phyloP scores from a whole-genome alignment of 306 rosid genomes.

The Prosopis cineraria region DNA sequence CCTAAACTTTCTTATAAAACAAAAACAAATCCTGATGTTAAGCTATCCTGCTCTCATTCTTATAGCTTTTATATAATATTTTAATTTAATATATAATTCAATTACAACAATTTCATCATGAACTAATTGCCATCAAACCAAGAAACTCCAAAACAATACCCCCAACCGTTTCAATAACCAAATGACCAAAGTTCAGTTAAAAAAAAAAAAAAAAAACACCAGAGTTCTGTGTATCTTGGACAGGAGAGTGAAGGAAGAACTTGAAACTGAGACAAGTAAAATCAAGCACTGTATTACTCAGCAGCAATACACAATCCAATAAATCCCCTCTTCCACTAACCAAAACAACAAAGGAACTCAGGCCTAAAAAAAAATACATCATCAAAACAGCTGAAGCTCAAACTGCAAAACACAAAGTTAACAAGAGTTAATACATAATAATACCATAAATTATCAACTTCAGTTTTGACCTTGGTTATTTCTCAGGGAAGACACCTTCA shows the following conservation, averaged over 20 bases:
- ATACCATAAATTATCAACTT: neutral
- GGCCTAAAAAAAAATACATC: neutral
- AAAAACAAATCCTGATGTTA: no score
- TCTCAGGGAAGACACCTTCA: constrained; percentile 1
- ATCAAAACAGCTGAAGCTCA: neutral
- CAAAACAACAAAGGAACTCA: neutral
- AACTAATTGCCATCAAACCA: no score
- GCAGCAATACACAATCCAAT: constrained; percentile 19
- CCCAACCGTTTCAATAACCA: no score
- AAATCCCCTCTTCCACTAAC: neutral
- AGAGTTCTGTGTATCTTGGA: no score
- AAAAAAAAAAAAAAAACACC: no score
- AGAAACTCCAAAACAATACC: no score
- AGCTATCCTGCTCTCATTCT: no score
- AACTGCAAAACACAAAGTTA: neutral
- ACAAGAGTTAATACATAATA: neutral
- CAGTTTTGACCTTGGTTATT: neutral
- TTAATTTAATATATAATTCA: no score
- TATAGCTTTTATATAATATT: no score
- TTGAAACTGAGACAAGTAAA: neutral
- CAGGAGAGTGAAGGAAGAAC: neutral
- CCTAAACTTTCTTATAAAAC: no score
- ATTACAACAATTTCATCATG: no score
- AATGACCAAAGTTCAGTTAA: no score
- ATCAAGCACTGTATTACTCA: neutral